Evolutionary conservation across 495 filamentous ascomycete species (phyloP), one percentile per base, ranked within the genome.

Genomic region (Aspergillus nanangensis): DNA sequence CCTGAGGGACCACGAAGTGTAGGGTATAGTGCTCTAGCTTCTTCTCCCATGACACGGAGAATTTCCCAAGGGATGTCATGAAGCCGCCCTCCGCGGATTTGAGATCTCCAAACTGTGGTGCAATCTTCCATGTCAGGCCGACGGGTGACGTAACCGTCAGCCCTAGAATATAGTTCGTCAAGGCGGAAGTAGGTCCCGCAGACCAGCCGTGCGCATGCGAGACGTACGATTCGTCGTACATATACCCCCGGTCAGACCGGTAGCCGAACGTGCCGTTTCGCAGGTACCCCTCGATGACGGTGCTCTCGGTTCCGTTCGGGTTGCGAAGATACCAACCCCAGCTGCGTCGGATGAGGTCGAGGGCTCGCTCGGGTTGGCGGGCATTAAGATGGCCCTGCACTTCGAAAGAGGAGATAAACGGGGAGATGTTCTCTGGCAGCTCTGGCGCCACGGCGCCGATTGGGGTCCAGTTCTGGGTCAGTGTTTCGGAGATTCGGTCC

Each of bases 271-370:
- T 60, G 17, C 79, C 80, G 55, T 82, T 73, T 2, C 56, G 60
- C 9, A 76, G 59, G 49, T 79, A 84, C 0, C 80, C 80, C 56
- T 84, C 81, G 37, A 79, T 70, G 1, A 81, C 71, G 0, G 80
- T 84, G 23, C 70, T 76, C 44, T 80, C 76, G 5, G 81, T 86
- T 50, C 80, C 77, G 33, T 79, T 75, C 3, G 71, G 70, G 36
- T 80, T 76, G 47, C 82, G 68, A 27, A 84, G 72, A 62, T 83
- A 77, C 65, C 78, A 80, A 11, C 75, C 78, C 80, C 82, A 86
- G 56, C 73, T 72, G 5, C 72, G 62, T 13, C 72, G 63, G 52
- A 80, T 78, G 4, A 86, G 69, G 20, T 79, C 76, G 17, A 86
- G 62, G 1, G 79, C 80, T 3, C 66, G 61, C 19, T 59, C 57